A percentile compares a stretch with the other conserved stretches of the same genome.
phyloP scores from a whole-genome alignment of 139 green algal species.

The Axilococcus clingmanii region DNA sequence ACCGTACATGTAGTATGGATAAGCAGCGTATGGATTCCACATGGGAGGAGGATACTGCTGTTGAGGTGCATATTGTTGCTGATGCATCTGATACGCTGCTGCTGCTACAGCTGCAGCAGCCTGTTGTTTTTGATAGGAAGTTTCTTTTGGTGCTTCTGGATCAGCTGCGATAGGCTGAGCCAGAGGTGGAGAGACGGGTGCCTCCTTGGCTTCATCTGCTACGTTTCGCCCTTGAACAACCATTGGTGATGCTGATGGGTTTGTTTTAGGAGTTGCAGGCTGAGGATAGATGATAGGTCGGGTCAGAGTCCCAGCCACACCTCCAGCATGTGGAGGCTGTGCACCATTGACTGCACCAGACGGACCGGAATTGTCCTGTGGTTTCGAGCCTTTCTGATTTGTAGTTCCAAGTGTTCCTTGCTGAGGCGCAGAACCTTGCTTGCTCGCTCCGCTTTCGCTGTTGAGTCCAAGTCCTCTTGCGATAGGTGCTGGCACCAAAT shows the following conservation, averaged over 20 bases:
- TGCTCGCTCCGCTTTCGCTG: conserved; percentile 3
- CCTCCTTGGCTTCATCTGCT: background rate
- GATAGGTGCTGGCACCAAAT: conserved; percentile 9
- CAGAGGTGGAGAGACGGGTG: background rate
- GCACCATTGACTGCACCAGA: background rate
- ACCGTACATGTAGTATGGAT: too few relatives aligned
- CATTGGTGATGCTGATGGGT: background rate
- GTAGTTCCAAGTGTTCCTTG: background rate
- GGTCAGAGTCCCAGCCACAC: background rate
- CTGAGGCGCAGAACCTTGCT: too few relatives aligned
- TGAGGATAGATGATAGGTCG: too few relatives aligned
- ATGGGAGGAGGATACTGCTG: background rate
- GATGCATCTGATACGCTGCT: background rate
- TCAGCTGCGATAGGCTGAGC: background rate
- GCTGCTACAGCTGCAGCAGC: background rate
- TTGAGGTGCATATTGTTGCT: background rate
- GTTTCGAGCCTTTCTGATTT: background rate
- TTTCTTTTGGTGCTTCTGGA: background rate
- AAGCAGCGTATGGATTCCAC: background rate
- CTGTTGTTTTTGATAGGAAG: background rate
- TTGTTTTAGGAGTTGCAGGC: background rate
- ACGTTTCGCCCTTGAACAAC: background rate
- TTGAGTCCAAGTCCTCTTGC: conserved; percentile 8
- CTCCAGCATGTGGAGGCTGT: background rate
- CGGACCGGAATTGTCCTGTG: background rate